phyloP scores from a whole-genome alignment of 2,329 filamentous ascomycete genomes.

The Dendrostoma leiphaemia region DNA sequence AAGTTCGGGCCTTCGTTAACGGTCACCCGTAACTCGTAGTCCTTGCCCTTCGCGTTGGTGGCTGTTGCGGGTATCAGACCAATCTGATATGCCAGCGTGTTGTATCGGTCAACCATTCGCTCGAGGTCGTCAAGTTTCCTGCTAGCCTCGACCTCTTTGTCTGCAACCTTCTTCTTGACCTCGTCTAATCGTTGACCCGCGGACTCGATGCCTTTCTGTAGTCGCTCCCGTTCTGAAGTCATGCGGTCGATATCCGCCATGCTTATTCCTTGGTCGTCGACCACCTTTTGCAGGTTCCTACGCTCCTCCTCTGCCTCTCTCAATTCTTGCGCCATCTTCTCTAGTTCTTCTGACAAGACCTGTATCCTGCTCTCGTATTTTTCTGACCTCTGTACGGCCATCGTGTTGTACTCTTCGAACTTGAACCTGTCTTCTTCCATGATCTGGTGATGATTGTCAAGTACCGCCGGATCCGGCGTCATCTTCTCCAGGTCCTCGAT shows the following conservation, averaged over 20 bases:
- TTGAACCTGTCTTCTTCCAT: conserved; percentile 93
- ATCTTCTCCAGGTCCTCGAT: conserved; percentile 88
- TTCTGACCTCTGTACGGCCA: conserved; percentile 79
- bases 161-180: conserved; percentile 74
- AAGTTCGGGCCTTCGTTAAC: conserved; percentile 79
- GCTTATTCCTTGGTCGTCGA: conserved; percentile 91
- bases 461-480: conserved; percentile 75
- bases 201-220: conserved; percentile 84
- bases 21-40: conserved; percentile 84
- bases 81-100: conserved; percentile 90
- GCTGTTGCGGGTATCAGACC: conserved; percentile 84
- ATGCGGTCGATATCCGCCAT: conserved; percentile 99
- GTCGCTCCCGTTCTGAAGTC: conserved; percentile 89
- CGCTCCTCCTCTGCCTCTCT: conserved; percentile 81
- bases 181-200: conserved; percentile 78
- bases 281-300: conserved; percentile 73
- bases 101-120: conserved; percentile 84
- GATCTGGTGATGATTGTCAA: conserved; percentile 89
- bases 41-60: conserved; percentile 76
- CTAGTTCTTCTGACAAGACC: conserved; percentile 82
- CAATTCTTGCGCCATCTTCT: conserved; percentile 73
- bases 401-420: conserved; percentile 90
- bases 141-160: conserved; percentile 86
- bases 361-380: conserved; percentile 82
- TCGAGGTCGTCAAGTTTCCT: conserved; percentile 90